These are phyloP conservation scores for Citrus australasica DNA, from an alignment of 345 rosid genomes.

Conservation along the genomic window DNA sequence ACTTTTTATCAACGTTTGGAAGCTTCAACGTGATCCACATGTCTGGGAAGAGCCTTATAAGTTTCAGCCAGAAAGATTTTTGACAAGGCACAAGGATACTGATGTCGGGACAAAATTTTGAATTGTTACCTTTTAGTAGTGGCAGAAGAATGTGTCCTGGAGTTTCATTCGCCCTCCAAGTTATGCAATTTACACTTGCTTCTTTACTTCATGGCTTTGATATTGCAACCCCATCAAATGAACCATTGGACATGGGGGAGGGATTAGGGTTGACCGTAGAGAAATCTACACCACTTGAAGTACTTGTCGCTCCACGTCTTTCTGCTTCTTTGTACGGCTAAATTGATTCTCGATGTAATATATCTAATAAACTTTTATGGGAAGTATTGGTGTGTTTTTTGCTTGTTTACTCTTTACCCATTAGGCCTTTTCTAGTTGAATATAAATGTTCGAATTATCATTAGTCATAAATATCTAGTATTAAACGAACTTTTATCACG, in stretches of 20 bases:
- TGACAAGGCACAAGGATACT: constrained; percentile 16
- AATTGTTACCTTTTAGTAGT: constrained; percentile 25
- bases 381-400: too few relatives aligned
- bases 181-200: constrained; percentile 19
- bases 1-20: constrained; percentile 1
- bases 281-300: constrained; percentile 32
- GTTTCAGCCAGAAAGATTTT: constrained; percentile 29
- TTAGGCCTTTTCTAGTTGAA: too few relatives aligned
- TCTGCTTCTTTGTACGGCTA: not conserved
- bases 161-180: constrained; percentile 18
- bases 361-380: too few relatives aligned
- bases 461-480: too few relatives aligned
- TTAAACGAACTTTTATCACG: too few relatives aligned
- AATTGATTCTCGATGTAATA: not conserved
- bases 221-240: constrained; percentile 9
- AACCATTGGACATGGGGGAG: constrained; percentile 23
- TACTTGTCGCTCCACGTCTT: constrained; percentile 27
- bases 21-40: constrained; percentile 31
- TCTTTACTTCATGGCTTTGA: constrained; percentile 29
- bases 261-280: not conserved
- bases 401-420: too few relatives aligned
- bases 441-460: too few relatives aligned
- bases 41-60: constrained; percentile 27
- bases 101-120: constrained; percentile 24
- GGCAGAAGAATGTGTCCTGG: constrained; percentile 41